Conservation (phyloP, 768 basidiomycete species). For the Russula griseocarnosa region DNA sequence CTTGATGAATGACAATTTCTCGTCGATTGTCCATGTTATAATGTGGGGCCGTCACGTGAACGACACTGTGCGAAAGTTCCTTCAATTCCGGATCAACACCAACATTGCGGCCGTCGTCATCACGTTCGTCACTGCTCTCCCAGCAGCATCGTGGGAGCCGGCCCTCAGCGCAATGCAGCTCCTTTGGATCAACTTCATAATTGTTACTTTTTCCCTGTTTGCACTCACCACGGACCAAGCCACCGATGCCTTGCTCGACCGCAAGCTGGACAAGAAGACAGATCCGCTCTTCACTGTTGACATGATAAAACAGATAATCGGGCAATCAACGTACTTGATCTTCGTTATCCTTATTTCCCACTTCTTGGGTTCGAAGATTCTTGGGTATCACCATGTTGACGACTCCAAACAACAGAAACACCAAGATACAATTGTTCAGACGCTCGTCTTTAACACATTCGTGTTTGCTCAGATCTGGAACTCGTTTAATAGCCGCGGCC, state of each 20-base stretch:
- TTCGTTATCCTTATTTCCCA: conserved; percentile 82
- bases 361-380: conserved; percentile 71
- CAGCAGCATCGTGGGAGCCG: conserved; percentile 68
- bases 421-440: conserved; percentile 58
- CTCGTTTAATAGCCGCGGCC: conserved; percentile 83
- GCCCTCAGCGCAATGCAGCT: conserved; percentile 95
- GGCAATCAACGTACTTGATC: conserved; percentile 87
- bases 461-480: conserved; percentile 98
- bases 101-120: conserved; percentile 95
- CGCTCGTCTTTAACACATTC: conserved; percentile 96
- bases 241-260: conserved; percentile 68
- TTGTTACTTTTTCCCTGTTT: conserved; percentile 97
- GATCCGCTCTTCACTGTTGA: conserved; percentile 85
- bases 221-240: conserved; percentile 97
- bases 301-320: conserved; percentile 95
- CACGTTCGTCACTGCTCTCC: conserved; percentile 87
- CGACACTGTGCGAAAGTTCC: conserved; percentile 94
- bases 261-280: conserved; percentile 86
- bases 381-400: conserved; percentile 47
- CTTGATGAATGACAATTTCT: conserved; percentile 96
- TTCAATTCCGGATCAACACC: conserved; percentile 92
- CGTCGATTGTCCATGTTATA: conserved; percentile 94
- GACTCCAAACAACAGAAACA: conserved; percentile 33
- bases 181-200: conserved; percentile 98
- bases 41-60: conserved; percentile 99